phyloP scores from a whole-genome alignment of 805 yeast genomes.

The Candida namnaoensis region DNA sequence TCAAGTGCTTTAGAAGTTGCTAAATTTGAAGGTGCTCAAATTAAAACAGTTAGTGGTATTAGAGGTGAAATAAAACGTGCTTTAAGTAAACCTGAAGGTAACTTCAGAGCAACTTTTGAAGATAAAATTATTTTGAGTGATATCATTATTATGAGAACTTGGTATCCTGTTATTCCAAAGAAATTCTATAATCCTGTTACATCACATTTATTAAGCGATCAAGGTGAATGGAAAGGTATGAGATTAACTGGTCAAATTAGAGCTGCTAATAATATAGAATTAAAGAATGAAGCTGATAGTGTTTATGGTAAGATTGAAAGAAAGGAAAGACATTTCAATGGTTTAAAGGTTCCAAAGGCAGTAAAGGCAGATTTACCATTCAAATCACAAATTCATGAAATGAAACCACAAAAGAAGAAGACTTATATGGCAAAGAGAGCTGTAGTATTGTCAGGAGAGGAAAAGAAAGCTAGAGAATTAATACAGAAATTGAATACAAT shows the following conservation, averaged over 20 bases:
- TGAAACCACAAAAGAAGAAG: slow-evolving; percentile 80
- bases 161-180: slow-evolving; percentile 93
- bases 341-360: slow-evolving; percentile 77
- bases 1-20: slow-evolving; percentile 89
- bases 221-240: slow-evolving; percentile 94
- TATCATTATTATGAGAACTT: slow-evolving; percentile 81
- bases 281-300: slow-evolving; percentile 50
- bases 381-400: slow-evolving; percentile 80
- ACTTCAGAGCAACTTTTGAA: slow-evolving; percentile 93
- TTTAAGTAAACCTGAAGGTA: slow-evolving; percentile 88
- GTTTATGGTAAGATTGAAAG: slow-evolving; percentile 71
- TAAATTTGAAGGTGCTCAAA: slow-evolving; percentile 94
- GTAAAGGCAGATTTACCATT: slow-evolving; percentile 78
- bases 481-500: slow-evolving; percentile 82
- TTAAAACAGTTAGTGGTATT: slow-evolving; percentile 94
- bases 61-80: slow-evolving; percentile 97
- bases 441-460: slow-evolving; percentile 86
- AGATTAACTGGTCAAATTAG: slow-evolving; percentile 90
- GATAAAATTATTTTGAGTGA: slow-evolving; percentile 91
- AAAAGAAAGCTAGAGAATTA: slow-evolving; percentile 85
- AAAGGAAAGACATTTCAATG: slow-evolving; percentile 74
- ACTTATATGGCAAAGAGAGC: slow-evolving; percentile 88
- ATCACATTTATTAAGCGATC: slow-evolving; percentile 68
- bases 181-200: slow-evolving; percentile 95
- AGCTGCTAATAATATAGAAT: slow-evolving; percentile 57